A percentile compares a stretch with the other conserved stretches of the same genome.
Evolutionary conservation across 495 filamentous ascomycete species (phyloP).

Genomic region (Cercophora scortea): DNA sequence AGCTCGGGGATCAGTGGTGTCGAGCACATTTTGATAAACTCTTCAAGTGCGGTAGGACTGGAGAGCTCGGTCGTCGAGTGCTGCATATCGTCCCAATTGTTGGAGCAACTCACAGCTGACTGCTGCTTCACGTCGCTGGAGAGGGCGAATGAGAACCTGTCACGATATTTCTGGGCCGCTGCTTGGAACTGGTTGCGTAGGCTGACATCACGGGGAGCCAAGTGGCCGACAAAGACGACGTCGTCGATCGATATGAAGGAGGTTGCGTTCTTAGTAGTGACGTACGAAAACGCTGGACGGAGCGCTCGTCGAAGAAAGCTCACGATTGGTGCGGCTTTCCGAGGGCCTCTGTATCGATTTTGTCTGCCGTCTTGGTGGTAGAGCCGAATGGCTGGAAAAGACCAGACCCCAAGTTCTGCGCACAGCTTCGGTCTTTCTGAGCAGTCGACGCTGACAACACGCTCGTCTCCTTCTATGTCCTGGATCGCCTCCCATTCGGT

Average conservation of each 20-base stretch:
- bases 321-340: conserved; percentile 28
- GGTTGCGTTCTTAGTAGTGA: conserved; percentile 20
- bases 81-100: conserved; percentile 30
- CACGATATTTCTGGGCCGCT: conserved; percentile 25
- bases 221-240: conserved; percentile 33
- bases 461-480: conserved; percentile 13
- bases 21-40: conserved; percentile 28
- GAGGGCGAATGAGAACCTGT: conserved; percentile 36
- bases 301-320: conserved; percentile 30
- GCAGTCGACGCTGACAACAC: conserved; percentile 37
- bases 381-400: conserved; percentile 42
- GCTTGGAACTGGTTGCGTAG: conserved; percentile 12
- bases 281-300: conserved; percentile 23
- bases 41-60: conserved; percentile 21
- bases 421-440: conserved; percentile 28
- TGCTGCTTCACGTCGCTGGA: conserved; percentile 4
- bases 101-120: conserved; percentile 30
- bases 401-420: conserved; percentile 27
- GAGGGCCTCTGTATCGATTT: conserved; percentile 33
- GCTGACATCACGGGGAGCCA: conserved; percentile 16
- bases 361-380: conserved; percentile 24
- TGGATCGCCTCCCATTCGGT: conserved; percentile 30
- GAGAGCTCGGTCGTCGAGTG: conserved; percentile 23
- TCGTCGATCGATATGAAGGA: conserved; percentile 32
- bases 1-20: conserved; percentile 35